Base-by-base conservation (phyloP, 78 protist species). In the Dictyostelium brefeldianum region DNA sequence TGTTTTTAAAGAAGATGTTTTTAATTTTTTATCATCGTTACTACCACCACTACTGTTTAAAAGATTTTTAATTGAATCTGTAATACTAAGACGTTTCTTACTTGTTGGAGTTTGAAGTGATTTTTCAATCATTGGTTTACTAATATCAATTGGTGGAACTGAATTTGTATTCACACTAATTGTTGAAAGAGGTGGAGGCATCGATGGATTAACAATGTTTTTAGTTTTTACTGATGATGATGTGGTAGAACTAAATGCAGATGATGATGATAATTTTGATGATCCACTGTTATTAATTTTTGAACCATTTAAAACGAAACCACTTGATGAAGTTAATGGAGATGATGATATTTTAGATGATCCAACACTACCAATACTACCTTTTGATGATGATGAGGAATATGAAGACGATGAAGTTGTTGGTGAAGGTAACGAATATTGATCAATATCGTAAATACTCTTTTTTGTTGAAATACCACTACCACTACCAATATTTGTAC, bases 41-140 rank as follows among this genome's bases (percentile, higher is more conserved):
- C 31, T 67, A 36, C n/a, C n/a, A n/a, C n/a, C n/a, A n/a, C 43
- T 36, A 36, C 43, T 36, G 43, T 36, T 36, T 67, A 67, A 67
- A 73, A 62, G 70, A 25, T 62, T 62, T 46, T 73, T 73, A 73
- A 73, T 29, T 46, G 79, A 46, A 73, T 73, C 79, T 18, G 79
- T 46, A n/a, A 73, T 36, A 46, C 79, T 73, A 4, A 73, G 54
- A 29, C 79, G 31, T 73, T 73, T 73, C 14, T 73, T 73, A 15
- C 56, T 11, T 8, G 79, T 25, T 9, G 20, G 17, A 43, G 51
- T n/a, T 73, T 22, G 79, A 43, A 25, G 22, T 43, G 53, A 17
- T 46, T 47, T 73, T 46, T 46, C 29, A 25, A 36, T 73, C 43
- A 36, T 36, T 46, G 79, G 56, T 46, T 73, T 73, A n/a, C 56